These are phyloP conservation scores for Zarea fungicola DNA, from an alignment of 2,329 filamentous ascomycete species.

Conservation along the genomic window DNA sequence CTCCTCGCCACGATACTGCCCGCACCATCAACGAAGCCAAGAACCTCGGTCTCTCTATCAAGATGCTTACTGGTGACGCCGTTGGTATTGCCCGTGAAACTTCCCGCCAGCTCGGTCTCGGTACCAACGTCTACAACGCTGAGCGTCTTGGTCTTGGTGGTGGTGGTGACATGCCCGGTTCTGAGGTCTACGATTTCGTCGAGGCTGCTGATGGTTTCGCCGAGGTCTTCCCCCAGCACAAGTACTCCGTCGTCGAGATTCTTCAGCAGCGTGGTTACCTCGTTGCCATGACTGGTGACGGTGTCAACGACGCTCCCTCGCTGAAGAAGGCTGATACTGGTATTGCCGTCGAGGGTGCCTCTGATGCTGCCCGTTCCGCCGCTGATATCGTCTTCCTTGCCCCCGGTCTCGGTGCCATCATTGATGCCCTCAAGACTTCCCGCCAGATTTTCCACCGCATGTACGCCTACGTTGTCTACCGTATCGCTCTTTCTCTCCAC, in stretches of 20 bases:
- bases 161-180: slow-evolving; percentile 87
- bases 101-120: slow-evolving; percentile 83
- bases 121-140: slow-evolving; percentile 90
- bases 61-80: slow-evolving; percentile 94
- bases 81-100: slow-evolving; percentile 91
- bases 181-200: slow-evolving; percentile 91
- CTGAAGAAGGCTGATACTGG: slow-evolving; percentile 95
- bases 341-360: slow-evolving; percentile 90
- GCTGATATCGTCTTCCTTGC: slow-evolving; percentile 93
- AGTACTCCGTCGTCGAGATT: slow-evolving; percentile 91
- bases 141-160: slow-evolving; percentile 87
- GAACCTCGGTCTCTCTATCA: slow-evolving; percentile 80
- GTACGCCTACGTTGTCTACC: slow-evolving; percentile 94
- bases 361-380: slow-evolving; percentile 83
- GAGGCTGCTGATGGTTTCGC: slow-evolving; percentile 93
- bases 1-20: slow-evolving; percentile 83
- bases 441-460: slow-evolving; percentile 96
- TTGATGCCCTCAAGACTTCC: slow-evolving; percentile 86
- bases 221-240: slow-evolving; percentile 92
- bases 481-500: slow-evolving; percentile 87
- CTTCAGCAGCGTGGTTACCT: slow-evolving; percentile 89
- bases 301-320: slow-evolving; percentile 90
- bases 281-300: slow-evolving; percentile 93
- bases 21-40: slow-evolving; percentile 89
- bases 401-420: slow-evolving; percentile 85